A percentile compares a stretch with the other conserved stretches of the same genome.
Conservation (phyloP, 2,329 filamentous ascomycete genomes). For the Trichophyton schoenleinii region DNA sequence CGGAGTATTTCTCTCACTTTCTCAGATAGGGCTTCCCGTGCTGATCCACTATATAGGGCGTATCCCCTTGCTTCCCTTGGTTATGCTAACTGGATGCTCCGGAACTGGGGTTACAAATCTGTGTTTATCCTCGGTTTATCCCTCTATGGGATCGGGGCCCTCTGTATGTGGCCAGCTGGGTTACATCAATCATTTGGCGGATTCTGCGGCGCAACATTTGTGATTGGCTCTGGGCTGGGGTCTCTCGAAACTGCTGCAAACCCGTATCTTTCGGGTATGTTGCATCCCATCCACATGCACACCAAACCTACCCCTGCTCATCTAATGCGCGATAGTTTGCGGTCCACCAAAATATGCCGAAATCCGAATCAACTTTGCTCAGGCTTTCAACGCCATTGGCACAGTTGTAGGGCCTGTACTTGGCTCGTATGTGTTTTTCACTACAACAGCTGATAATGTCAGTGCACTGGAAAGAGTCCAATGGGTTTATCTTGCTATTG, state of each 20-base stretch:
- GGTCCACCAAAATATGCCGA: slow-evolving; percentile 64
- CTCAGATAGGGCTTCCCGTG: neutral
- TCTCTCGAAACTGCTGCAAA: slow-evolving; percentile 69
- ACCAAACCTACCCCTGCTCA: neutral
- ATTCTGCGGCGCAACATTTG: slow-evolving; percentile 59
- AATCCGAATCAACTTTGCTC: slow-evolving; percentile 63
- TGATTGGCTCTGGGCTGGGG: slow-evolving; percentile 60
- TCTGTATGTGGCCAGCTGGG: slow-evolving; percentile 76
- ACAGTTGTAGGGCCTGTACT: slow-evolving; percentile 62
- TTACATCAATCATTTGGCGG: slow-evolving; percentile 60
- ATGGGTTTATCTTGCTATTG: slow-evolving; percentile 72
- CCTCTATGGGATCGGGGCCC: slow-evolving; percentile 58
- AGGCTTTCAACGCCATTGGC: slow-evolving; percentile 65
- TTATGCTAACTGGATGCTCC: slow-evolving; percentile 49
- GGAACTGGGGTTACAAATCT: slow-evolving; percentile 63
- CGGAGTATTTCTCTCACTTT: slow-evolving; percentile 1
- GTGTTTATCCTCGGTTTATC: slow-evolving; percentile 65
- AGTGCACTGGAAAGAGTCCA: slow-evolving; percentile 55
- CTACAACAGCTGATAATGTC: slow-evolving; percentile 45
- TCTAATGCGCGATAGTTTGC: slow-evolving; percentile 39
- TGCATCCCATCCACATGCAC: neutral
- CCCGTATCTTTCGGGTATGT: slow-evolving; percentile 52
- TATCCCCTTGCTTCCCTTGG: slow-evolving; percentile 44
- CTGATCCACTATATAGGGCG: slow-evolving; percentile 23
- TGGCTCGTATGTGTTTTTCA: slow-evolving; percentile 62